Conservation (phyloP, 305 asterid genomes). For the Solanum hybrid region DNA sequence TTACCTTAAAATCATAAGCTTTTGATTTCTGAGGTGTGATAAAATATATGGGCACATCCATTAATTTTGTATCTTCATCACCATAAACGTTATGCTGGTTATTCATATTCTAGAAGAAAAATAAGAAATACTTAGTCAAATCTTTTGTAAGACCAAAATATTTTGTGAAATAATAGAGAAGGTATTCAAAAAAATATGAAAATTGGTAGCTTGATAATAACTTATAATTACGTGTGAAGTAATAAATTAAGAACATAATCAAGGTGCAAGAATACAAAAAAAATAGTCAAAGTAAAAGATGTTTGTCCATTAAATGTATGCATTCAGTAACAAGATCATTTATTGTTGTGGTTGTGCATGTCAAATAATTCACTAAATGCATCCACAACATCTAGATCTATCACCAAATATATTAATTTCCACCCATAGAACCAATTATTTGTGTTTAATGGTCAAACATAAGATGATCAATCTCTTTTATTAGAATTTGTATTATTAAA, state of each 20-base stretch:
- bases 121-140: no score
- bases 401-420: neutral
- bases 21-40: no score
- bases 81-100: no score
- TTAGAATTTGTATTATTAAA: no score
- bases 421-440: neutral
- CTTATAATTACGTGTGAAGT: neutral
- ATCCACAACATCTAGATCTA: no score
- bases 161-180: neutral
- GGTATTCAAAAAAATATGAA: neutral
- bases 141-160: no score
- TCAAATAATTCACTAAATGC: neutral
- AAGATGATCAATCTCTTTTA: no score
- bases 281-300: neutral
- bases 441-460: neutral
- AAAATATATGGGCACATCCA: neutral
- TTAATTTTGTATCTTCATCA: neutral
- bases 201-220: no score
- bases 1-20: no score
- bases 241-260: neutral
- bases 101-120: neutral
- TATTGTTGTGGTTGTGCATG: neutral
- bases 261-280: neutral
- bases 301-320: neutral
- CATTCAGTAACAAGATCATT: neutral